phyloP scores from a whole-genome alignment of 2,329 filamentous ascomycete genomes.

The Mollisia scopiformis region DNA sequence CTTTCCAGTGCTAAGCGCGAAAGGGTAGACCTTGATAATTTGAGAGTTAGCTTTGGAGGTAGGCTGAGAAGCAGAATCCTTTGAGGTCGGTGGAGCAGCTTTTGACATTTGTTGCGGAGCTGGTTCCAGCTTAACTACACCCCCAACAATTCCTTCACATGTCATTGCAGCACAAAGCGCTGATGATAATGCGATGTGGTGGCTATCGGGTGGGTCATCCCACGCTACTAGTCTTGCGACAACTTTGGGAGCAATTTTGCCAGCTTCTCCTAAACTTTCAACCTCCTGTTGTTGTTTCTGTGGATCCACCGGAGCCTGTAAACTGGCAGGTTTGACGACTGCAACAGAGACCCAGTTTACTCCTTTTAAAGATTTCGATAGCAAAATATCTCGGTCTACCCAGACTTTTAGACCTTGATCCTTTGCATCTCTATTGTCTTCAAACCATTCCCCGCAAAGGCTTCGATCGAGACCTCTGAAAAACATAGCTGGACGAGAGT shows the following conservation, averaged over 20 bases:
- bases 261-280: slow-evolving; percentile 60
- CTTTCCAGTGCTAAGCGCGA: slow-evolving; percentile 60
- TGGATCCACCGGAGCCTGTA: slow-evolving; percentile 72
- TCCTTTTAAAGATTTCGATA: slow-evolving; percentile 73
- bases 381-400: slow-evolving; percentile 79
- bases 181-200: slow-evolving; percentile 78
- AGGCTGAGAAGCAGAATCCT: slow-evolving; percentile 54
- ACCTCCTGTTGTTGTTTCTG: slow-evolving; percentile 69
- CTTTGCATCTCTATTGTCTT: slow-evolving; percentile 57
- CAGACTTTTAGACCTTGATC: slow-evolving; percentile 72
- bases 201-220: slow-evolving; percentile 84
- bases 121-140: slow-evolving; percentile 84
- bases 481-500: slow-evolving; percentile 70
- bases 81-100: slow-evolving; percentile 8
- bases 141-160: slow-evolving; percentile 75
- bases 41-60: slow-evolving; percentile 55
- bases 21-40: slow-evolving; percentile 80
- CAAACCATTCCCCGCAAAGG: slow-evolving; percentile 75
- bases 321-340: slow-evolving; percentile 79
- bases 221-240: slow-evolving; percentile 77
- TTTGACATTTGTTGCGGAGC: slow-evolving; percentile 55
- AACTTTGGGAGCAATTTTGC: slow-evolving; percentile 65
- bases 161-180: slow-evolving; percentile 75
- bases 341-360: slow-evolving; percentile 80
- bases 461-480: slow-evolving; percentile 77